A percentile compares a stretch with the other conserved stretches of the same genome.
Evolutionary conservation across 768 basidiomycete genomes (phyloP).

Genomic region (Suillus decipiens): DNA sequence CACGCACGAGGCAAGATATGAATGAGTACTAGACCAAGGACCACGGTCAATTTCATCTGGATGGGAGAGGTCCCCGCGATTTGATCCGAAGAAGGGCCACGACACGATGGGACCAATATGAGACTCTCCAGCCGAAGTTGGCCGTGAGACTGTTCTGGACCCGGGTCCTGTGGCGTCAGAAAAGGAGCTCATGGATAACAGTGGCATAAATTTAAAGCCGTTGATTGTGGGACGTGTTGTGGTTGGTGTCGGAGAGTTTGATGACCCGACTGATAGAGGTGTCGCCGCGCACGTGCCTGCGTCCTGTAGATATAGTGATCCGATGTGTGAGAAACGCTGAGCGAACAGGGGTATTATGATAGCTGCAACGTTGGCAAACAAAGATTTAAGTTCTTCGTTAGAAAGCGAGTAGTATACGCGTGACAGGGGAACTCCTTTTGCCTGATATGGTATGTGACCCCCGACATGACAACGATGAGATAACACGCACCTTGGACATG

Average conservation of each 20-base stretch:
- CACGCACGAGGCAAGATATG: conserved; percentile 67
- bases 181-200: conserved; percentile 15
- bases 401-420: conserved; percentile 71
- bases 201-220: conserved; percentile 23
- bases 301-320: conserved; percentile 65
- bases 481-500: conserved; percentile 73
- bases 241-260: conserved; percentile 31
- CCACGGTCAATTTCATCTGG: conserved; percentile 77
- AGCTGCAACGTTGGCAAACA: conserved; percentile 68
- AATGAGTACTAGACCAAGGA: conserved; percentile 63
- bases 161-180: conserved; percentile 7
- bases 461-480: conserved; percentile 8
- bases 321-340: conserved; percentile 75
- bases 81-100: conserved; percentile 90
- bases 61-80: conserved; percentile 70
- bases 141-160: conserved; percentile 10
- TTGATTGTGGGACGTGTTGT: conserved; percentile 22
- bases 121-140: conserved; percentile 32
- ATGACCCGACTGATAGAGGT: conserved; percentile 23
- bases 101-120: conserved; percentile 83
- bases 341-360: conserved; percentile 74
- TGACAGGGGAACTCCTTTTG: conserved; percentile 69
- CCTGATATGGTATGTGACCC: conserved; percentile 43
- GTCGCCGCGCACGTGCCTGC: conserved; percentile 13
- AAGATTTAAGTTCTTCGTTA: conserved; percentile 60